Evolutionary conservation across 345 rosid genomes (phyloP).

Genomic region (Heritiera fomes): DNA sequence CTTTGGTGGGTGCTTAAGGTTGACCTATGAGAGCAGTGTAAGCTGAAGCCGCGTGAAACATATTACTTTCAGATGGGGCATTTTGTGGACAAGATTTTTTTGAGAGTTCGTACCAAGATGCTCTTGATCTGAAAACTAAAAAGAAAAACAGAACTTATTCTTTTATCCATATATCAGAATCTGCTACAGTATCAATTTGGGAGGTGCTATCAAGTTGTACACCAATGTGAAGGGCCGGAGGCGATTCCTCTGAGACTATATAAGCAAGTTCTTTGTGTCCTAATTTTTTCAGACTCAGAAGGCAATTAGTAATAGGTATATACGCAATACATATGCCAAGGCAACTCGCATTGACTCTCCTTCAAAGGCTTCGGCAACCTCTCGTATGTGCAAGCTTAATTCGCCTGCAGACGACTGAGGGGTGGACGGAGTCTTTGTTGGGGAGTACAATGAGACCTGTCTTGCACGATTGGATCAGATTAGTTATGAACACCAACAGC

Average conservation of each 20-base stretch:
- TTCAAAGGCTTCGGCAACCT: not conserved
- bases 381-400: not conserved
- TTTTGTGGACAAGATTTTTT: not conserved
- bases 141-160: not conserved
- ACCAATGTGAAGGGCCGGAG: not conserved
- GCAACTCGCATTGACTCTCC: constrained; percentile 17
- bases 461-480: not conserved
- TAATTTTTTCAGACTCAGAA: not conserved
- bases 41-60: not conserved
- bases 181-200: not conserved
- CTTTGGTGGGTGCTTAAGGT: not conserved
- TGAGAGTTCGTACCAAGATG: not conserved
- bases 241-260: not conserved
- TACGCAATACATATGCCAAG: not conserved
- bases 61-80: not conserved
- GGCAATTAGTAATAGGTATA: not conserved
- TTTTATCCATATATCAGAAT: not conserved
- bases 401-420: not conserved
- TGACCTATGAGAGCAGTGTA: not conserved
- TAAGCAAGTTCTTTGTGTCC: not conserved
- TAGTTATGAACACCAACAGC: not conserved
- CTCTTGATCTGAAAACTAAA: not conserved
- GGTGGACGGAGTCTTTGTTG: not conserved
- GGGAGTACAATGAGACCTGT: constrained; percentile 11
- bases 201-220: not conserved